Evolutionary conservation across 345 rosid species (phyloP), one percentile per base, ranked within the genome.

Genomic region (Diplotaxis tenuifolia): DNA sequence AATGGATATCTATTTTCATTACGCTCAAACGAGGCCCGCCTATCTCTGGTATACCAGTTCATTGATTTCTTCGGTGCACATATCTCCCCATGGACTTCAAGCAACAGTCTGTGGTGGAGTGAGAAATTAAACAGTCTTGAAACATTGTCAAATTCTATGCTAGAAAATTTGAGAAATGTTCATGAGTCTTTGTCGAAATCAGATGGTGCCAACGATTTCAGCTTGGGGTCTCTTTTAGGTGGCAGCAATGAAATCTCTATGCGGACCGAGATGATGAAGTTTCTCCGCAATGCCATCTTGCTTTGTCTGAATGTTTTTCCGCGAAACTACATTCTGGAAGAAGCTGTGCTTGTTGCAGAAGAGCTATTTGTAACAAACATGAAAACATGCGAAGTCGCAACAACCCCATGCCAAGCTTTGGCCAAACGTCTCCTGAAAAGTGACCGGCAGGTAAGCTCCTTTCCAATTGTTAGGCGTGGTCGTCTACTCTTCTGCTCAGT

Each of bases 341-440:
- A 91, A 87, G 96, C 96, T 73, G 87, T 81, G 28, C 96, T 95
- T 83, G 80, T 89, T 64, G 95, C 97, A 16, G 99, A 92, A 84
- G 96, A 95, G 81, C 81, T 87, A 58, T 86, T 78, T 67, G 81
- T 82, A 59, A 83, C 89, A 31, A 81, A 79, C 76, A 80, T 73
- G 85, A 83, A 82, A 79, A 81, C 93, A 71, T 82, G 80, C 82
- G 54, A 75, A 75, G 75, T 83, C 79, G 75, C 82, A 7, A 79
- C 82, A 71, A 80, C 96, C 56, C 93, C 97, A 58, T 92, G 93
- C 70, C 89, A 90, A 65, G 70, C 83, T 70, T 79, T 95, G 78
- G 99, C 99, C 27, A 95, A 89, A 81, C 83, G 84, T 65, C 97
- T 95, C 69, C 81, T 95, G 68, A 95, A 92, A 85, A 82, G 79